Evolutionary conservation across 2,329 filamentous ascomycete species (phyloP).

Genomic region (Fusarium anguioides): DNA sequence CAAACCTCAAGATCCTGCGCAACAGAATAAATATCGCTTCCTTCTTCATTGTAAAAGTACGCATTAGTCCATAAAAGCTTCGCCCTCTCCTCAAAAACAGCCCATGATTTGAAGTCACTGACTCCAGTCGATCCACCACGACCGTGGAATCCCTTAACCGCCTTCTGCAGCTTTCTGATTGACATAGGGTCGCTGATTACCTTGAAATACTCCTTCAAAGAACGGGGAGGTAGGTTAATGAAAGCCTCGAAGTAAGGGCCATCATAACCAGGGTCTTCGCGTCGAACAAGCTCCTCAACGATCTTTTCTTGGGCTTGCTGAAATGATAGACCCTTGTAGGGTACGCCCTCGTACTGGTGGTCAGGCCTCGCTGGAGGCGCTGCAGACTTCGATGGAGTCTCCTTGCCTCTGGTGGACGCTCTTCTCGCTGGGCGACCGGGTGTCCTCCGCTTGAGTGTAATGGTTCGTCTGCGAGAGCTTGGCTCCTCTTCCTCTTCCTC

Average conservation of each 20-base stretch:
- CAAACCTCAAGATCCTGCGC: constrained; percentile 82
- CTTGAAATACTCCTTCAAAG: constrained; percentile 86
- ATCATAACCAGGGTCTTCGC: constrained; percentile 74
- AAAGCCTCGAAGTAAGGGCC: constrained; percentile 80
- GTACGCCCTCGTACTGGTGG: constrained; percentile 64
- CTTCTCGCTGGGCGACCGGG: constrained; percentile 52
- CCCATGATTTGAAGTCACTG: constrained; percentile 83
- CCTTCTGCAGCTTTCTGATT: constrained; percentile 80
- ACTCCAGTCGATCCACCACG: constrained; percentile 71
- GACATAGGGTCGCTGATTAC: constrained; percentile 85
- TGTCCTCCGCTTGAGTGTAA: constrained; percentile 54
- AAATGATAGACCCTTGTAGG: constrained; percentile 79
- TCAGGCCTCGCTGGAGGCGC: constrained; percentile 59
- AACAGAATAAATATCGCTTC: constrained; percentile 82
- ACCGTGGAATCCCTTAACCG: constrained; percentile 77
- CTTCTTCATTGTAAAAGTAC: constrained; percentile 90
- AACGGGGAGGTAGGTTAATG: constrained; percentile 78
- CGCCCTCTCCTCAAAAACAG: constrained; percentile 81
- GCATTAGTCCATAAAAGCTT: constrained; percentile 90
- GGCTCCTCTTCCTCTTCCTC: constrained; percentile 47
- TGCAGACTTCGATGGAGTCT: constrained; percentile 50
- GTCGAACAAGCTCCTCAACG: constrained; percentile 77
- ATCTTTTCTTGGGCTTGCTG: constrained; percentile 90
- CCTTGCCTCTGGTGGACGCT: constrained; percentile 46
- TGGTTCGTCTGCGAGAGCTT: constrained; percentile 52